Evolutionary conservation across 495 filamentous ascomycete genomes (phyloP), one percentile per base, ranked within the genome.

Genomic region (Penicillium angulare): DNA sequence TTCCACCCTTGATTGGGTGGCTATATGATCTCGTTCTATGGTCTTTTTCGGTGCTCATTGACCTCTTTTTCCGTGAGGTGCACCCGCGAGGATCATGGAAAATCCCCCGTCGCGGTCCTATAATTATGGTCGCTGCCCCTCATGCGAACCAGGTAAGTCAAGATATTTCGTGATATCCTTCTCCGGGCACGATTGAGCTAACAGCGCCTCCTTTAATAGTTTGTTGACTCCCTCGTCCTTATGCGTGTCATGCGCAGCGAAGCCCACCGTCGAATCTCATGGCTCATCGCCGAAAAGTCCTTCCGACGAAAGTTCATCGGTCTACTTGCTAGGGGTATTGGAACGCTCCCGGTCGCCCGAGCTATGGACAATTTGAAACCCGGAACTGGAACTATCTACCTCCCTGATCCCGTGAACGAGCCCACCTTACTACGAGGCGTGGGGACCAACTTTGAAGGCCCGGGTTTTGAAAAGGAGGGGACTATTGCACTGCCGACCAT

Each of bases 51-150:
- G 78, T 96, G 43, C 76, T 96, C 18, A 82, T 90, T 29, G 93
- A 97, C 64, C 81, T 96, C 47, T 98, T 98, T 82, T 98, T 98
- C 77, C 84, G 93, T 57, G 93, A 98, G 72, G 88, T 98, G 3
- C 92, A 97, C 63, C 92, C 93, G 7, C 86, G 93, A 38, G 89
- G 90, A 48, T 85, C 89, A 40, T 98, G 93, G 89, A 89, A 89
- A 67, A 86, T 98, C 18, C 93, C 93, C 29, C 79, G 85, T 51
- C 79, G 81, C 54, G 93, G 90, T 2, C 92, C 93, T 0, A 81
- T 98, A 47, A 90, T 98, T 33, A 92, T 98, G 62, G 93, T 98
- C 52, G 92, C 91, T n/a, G 93, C 95, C 16, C 93, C 93, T 53
- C 93, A 98, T 79, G 95, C 93, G 39, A 98, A 98, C 66, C 93